A percentile compares a stretch with the other conserved stretches of the same genome.
These are phyloP conservation scores for Clonostachys rosea DNA, from an alignment of 2,329 filamentous ascomycete species.

Conservation along the genomic window DNA sequence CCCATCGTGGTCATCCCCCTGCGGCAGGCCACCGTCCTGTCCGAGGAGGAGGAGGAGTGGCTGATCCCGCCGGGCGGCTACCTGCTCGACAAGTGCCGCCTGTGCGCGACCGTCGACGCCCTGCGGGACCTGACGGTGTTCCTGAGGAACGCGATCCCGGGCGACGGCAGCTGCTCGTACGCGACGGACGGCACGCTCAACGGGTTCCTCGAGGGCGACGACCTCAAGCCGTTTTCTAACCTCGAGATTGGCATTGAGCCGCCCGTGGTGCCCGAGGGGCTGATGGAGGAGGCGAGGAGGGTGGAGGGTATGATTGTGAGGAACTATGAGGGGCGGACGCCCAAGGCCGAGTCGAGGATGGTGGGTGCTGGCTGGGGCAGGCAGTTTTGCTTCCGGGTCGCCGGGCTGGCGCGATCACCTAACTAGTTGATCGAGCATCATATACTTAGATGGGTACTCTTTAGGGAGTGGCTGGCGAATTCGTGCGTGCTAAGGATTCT, in stretches of 20 bases:
- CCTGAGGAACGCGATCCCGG: background rate
- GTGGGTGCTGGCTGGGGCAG: background rate
- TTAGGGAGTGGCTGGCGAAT: background rate
- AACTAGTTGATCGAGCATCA: background rate
- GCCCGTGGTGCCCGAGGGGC: background rate
- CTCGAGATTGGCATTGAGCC: constrained; percentile 1
- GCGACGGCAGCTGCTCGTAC: background rate
- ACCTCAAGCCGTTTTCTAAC: background rate
- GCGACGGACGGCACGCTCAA: constrained; percentile 3
- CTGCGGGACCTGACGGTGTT: constrained; percentile 1
- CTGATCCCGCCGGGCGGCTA: constrained; percentile 1
- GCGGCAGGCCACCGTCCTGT: background rate
- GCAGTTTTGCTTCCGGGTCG: background rate
- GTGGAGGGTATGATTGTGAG: background rate
- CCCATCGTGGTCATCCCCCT: background rate
- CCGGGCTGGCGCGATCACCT: background rate
- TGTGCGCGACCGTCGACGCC: constrained; percentile 1
- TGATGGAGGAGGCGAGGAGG: background rate
- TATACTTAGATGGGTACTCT: background rate
- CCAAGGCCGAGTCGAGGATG: background rate
- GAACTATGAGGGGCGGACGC: background rate
- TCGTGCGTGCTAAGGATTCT: background rate
- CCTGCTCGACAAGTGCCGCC: constrained; percentile 1
- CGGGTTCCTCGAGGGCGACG: constrained; percentile 1
- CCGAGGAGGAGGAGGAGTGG: constrained; percentile 1